These are phyloP conservation scores for Plantago lanceolata DNA, from an alignment of 305 asterid genomes.

Conservation along the genomic window DNA sequence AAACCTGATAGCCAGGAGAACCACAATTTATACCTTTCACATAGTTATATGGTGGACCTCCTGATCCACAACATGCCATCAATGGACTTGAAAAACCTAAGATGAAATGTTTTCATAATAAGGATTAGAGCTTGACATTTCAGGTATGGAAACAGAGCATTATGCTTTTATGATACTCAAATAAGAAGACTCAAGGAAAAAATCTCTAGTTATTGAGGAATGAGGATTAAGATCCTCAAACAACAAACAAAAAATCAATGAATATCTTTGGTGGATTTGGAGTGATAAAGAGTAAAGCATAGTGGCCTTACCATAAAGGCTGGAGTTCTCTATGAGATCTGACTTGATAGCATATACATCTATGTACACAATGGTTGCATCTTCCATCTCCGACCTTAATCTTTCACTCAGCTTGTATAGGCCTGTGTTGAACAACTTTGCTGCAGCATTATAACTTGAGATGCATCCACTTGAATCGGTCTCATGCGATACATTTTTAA, in stretches of 20 bases:
- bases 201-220: too few species aligned
- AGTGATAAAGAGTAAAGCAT: neutral
- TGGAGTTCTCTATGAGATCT: slow-evolving; percentile 69
- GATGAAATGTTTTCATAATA: neutral
- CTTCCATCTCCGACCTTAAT: slow-evolving; percentile 54
- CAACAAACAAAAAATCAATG: too few species aligned
- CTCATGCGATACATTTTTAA: slow-evolving; percentile 30
- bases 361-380: slow-evolving; percentile 59
- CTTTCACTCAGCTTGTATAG: slow-evolving; percentile 40
- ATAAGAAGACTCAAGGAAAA: too few species aligned
- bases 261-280: too few species aligned
- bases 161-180: too few species aligned
- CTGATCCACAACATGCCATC: slow-evolving; percentile 84
- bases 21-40: slow-evolving; percentile 50
- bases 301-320: slow-evolving; percentile 46
- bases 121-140: neutral
- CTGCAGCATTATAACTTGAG: slow-evolving; percentile 52
- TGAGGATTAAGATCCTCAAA: too few species aligned
- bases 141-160: neutral
- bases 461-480: slow-evolving; percentile 68
- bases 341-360: slow-evolving; percentile 68
- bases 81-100: slow-evolving; percentile 60
- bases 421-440: slow-evolving; percentile 61
- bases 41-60: slow-evolving; percentile 84
- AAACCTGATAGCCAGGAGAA: slow-evolving; percentile 50